phyloP scores from a whole-genome alignment of 345 rosid species.

The Cardamine chenopodiifolia region DNA sequence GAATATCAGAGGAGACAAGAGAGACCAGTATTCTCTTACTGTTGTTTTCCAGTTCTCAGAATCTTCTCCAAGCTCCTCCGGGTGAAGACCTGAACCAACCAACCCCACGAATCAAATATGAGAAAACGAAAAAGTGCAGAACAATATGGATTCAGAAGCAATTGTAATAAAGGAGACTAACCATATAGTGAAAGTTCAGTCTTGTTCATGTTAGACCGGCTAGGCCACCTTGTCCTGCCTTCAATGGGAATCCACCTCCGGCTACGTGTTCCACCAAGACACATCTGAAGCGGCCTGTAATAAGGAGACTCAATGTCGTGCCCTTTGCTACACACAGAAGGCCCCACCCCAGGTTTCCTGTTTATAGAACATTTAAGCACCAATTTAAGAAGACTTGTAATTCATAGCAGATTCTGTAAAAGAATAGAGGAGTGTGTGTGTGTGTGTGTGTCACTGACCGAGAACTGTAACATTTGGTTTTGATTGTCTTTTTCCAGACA shows the following conservation, averaged over 20 bases:
- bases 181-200: conserved; percentile 81
- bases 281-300: conserved; percentile 80
- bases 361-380: conserved; percentile 19
- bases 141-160: conserved; percentile 14
- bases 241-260: conserved; percentile 89
- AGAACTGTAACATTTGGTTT: conserved; percentile 71
- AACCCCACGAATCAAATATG: conserved; percentile 5
- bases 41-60: conserved; percentile 59
- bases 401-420: conserved; percentile 19
- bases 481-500: conserved; percentile 88
- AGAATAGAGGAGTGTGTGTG: too few species aligned
- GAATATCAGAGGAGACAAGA: conserved; percentile 93
- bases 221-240: conserved; percentile 80
- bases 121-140: background rate
- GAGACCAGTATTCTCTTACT: conserved; percentile 86
- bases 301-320: conserved; percentile 89
- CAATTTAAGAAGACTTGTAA: conserved; percentile 23
- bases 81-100: conserved; percentile 61
- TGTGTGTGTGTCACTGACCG: conserved; percentile 53
- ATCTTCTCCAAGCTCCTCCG: conserved; percentile 72
- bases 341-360: conserved; percentile 83
- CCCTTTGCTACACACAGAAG: conserved; percentile 72
- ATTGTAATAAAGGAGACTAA: conserved; percentile 41
- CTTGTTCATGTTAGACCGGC: conserved; percentile 72
- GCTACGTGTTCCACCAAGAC: conserved; percentile 84